Evolutionary conservation across 352 stramenopile genomes (phyloP).

Genomic region (Globisporangium lucens): DNA sequence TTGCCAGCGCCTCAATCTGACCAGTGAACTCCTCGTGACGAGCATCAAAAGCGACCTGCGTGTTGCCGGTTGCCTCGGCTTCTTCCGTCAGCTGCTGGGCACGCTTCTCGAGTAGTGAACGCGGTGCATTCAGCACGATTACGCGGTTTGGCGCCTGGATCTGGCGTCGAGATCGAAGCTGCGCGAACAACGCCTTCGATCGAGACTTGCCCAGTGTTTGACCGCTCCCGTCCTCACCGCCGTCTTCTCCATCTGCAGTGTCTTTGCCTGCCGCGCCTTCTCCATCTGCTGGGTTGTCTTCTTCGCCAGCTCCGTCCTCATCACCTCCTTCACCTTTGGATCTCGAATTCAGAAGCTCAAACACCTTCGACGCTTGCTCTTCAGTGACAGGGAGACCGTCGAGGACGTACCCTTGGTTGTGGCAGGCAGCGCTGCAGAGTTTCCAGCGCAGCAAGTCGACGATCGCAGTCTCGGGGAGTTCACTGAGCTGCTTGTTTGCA

Average conservation of each 20-base stretch:
- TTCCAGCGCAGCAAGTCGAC: conserved; percentile 68
- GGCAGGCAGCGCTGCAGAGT: conserved; percentile 45
- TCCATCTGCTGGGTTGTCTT: conserved; percentile 14
- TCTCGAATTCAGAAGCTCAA: conserved; percentile 19
- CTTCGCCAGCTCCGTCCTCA: conserved; percentile 14
- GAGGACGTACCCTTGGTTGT: conserved; percentile 84
- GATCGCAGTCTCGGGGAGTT: conserved; percentile 35
- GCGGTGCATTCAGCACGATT: conserved; percentile 51
- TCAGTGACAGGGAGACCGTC: conserved; percentile 56
- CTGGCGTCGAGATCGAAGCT: conserved; percentile 33
- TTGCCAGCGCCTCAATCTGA: conserved; percentile 46
- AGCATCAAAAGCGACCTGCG: conserved; percentile 44
- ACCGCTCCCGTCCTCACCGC: conserved; percentile 15
- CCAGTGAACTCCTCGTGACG: conserved; percentile 47
- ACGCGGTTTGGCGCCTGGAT: conserved; percentile 68
- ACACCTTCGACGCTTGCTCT: conserved; percentile 47
- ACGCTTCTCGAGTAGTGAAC: conserved; percentile 46
- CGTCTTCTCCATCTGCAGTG: conserved; percentile 19
- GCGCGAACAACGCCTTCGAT: conserved; percentile 39
- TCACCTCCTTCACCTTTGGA: conserved; percentile 11
- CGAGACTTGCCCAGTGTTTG: conserved; percentile 26
- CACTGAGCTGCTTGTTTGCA: conserved; percentile 17
- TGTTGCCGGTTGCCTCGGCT: conserved; percentile 58
- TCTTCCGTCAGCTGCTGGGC: conserved; percentile 57
- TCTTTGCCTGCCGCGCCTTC: conserved; percentile 16